Base-by-base conservation (phyloP, 208 protist species). In the Porcisia deanei region DNA sequence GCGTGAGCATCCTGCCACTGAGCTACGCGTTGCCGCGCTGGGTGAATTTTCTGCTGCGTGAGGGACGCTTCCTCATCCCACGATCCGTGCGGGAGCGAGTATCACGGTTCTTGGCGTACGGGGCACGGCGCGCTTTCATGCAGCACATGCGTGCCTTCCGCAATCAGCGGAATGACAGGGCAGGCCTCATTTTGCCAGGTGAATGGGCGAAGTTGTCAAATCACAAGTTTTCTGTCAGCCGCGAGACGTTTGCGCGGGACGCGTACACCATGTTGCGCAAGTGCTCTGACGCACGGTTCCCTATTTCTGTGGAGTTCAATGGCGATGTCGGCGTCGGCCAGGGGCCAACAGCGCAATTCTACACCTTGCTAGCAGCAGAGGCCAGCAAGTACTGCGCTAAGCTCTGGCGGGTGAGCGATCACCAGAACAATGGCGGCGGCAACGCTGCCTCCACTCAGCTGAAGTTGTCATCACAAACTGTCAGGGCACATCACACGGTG, bases 331-430 rank as follows among this genome's bases (percentile, higher is more conserved):
- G 94, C 18, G 88, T 94, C 22, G 95, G 95, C 0, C 89, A 95
- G 52, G 95, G 95, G 30, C 95, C 95, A 20, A 98, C 94, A 1
- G 87, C 93, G 71, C 90, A 97, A 79, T 98, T 97, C 73, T 98
- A 94, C 77, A 95, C 92, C 18, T 80, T 93, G 34, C 73, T 97
- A 52, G 89, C 91, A 0, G 45, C 82, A 20, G 84, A 96, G 75
- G 66, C 89, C n/a, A 86, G 84, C 73, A 82, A 75, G 53, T 72
- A 73, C 37, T 16, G 58, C 0, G 64, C 91, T 4, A 18, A 68
- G 47, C 77, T 98, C 43, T 98, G 95, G 93, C 82, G 85, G 57
- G 16, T 61, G 3, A 79, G 74, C 69, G 63, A 53, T 52, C 70
- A 59, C 2, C 60, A 49, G n/a, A 39, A 60, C 39, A 39, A 49